Evolutionary conservation across 768 basidiomycete genomes (phyloP).

Genomic region (Boletellus sp.): DNA sequence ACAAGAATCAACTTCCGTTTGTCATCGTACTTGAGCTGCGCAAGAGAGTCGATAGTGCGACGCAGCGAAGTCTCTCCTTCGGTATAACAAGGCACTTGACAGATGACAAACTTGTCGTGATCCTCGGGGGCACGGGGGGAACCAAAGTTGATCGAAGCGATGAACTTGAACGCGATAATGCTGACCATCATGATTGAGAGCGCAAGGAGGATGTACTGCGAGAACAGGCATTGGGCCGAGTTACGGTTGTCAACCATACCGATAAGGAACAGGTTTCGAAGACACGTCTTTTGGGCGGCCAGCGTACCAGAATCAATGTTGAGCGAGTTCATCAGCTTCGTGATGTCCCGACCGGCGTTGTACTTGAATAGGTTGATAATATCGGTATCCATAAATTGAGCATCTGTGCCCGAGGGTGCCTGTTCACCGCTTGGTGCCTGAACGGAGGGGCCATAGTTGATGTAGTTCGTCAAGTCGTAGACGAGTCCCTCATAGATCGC

Average conservation of each 20-base stretch:
- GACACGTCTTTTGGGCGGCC: slow-evolving; percentile 74
- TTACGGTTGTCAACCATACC: slow-evolving; percentile 92
- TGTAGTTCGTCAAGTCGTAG: slow-evolving; percentile 84
- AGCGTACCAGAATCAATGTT: slow-evolving; percentile 59
- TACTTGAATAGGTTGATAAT: slow-evolving; percentile 75
- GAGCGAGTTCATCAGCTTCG: slow-evolving; percentile 64
- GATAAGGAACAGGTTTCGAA: slow-evolving; percentile 89
- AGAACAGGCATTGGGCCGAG: slow-evolving; percentile 87
- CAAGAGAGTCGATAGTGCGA: slow-evolving; percentile 89
- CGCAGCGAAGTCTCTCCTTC: slow-evolving; percentile 87
- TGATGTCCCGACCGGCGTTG: slow-evolving; percentile 75
- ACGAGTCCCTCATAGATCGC: slow-evolving; percentile 86
- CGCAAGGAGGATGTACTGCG: slow-evolving; percentile 85
- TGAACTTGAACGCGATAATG: slow-evolving; percentile 94
- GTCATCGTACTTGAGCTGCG: slow-evolving; percentile 94
- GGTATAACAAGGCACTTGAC: slow-evolving; percentile 98
- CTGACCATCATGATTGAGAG: slow-evolving; percentile 90
- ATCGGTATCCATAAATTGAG: slow-evolving; percentile 66
- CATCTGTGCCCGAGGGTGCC: slow-evolving; percentile 40
- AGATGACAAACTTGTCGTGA: slow-evolving; percentile 96
- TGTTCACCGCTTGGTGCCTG: slow-evolving; percentile 46
- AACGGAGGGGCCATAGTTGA: slow-evolving; percentile 62
- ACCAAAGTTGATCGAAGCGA: slow-evolving; percentile 85
- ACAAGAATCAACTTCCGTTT: slow-evolving; percentile 92
- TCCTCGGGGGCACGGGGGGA: slow-evolving; percentile 82